Evolutionary conservation across 192 early-diverging fungal species (phyloP).

Genomic region (Kappamyces sp.): DNA sequence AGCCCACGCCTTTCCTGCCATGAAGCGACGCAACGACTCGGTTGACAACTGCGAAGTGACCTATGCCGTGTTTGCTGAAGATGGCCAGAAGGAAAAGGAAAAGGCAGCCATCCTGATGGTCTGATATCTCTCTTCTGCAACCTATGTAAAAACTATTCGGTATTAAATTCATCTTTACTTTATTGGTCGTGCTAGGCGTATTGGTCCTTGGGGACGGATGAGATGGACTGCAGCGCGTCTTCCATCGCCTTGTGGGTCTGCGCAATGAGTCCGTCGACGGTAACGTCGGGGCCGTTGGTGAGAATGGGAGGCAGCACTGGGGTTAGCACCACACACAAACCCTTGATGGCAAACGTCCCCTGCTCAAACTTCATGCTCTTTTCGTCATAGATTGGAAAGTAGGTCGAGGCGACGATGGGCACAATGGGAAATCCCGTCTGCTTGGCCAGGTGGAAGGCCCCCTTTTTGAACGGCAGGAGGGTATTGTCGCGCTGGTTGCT

Average conservation of each 20-base stretch:
- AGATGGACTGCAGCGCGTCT: conserved; percentile 2
- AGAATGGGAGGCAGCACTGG: conserved; percentile 12
- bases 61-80: too few relatives aligned
- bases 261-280: not conserved
- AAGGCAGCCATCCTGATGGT: too few relatives aligned
- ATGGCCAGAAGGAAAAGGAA: too few relatives aligned
- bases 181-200: too few relatives aligned
- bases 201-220: not conserved
- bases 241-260: conserved; percentile 1
- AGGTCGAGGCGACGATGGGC: conserved; percentile 78
- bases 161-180: too few relatives aligned
- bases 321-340: conserved; percentile 21
- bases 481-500: conserved; percentile 59
- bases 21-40: too few relatives aligned
- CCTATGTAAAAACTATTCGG: too few relatives aligned
- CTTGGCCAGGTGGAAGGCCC: conserved; percentile 89
- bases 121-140: too few relatives aligned
- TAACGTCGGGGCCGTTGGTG: not conserved
- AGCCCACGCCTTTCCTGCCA: too few relatives aligned
- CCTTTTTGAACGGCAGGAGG: conserved; percentile 92
- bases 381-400: conserved; percentile 30
- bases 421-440: conserved; percentile 80
- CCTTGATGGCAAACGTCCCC: conserved; percentile 1
- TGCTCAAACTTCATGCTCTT: conserved; percentile 28
- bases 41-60: too few relatives aligned